Evolutionary conservation across 495 filamentous ascomycete species (phyloP), one percentile per base, ranked within the genome.

Genomic region (Amphirosellinia nigrospora): DNA sequence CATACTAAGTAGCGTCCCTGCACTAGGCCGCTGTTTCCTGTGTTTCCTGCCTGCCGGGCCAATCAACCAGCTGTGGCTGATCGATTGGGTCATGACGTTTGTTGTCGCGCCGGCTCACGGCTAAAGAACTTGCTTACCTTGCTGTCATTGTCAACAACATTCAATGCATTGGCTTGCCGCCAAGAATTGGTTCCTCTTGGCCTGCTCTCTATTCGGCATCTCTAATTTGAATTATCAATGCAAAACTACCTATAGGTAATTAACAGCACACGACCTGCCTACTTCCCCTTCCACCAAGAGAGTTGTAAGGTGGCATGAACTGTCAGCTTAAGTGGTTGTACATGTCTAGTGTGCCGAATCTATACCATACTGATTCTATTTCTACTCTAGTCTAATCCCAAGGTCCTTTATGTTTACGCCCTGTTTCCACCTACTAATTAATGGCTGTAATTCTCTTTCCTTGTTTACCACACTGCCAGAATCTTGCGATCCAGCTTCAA

Each of bases 401-500:
- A n/a, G n/a, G n/a, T 45, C 41, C 19, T 7, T 56, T 36, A 58
- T n/a, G n/a, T 11, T 32, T 36, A 23, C 28, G 19, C 32, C 32
- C 32, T 36, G n/a, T 10, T 48, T 30, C 26, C 50, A 30, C 23
- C 2, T 30, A 13, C 23, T 21, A 15, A 26, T 28, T 28, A 23
- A 23, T 23, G 8, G 48, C 23, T 3, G 11, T 30, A 32, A 41
- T 4, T 7, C 26, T 11, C 39, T n/a, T 38, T 38, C 41, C 15
- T 23, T 62, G 26, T 28, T 45, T 32, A 62, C 39, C 28, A 45
- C 5, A 16, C 59, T 32, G 39, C 59, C 9, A 62, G 59, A 45
- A 62, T 43, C 26, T 30, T 62, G 26, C 59, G 59, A 62, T 62
- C 59, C 15, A 62, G 36, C 26, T n/a, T 62, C 28, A 62, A 19